Base-by-base conservation (phyloP, 352 stramenopile species). In the Pythium pyrilobum region DNA sequence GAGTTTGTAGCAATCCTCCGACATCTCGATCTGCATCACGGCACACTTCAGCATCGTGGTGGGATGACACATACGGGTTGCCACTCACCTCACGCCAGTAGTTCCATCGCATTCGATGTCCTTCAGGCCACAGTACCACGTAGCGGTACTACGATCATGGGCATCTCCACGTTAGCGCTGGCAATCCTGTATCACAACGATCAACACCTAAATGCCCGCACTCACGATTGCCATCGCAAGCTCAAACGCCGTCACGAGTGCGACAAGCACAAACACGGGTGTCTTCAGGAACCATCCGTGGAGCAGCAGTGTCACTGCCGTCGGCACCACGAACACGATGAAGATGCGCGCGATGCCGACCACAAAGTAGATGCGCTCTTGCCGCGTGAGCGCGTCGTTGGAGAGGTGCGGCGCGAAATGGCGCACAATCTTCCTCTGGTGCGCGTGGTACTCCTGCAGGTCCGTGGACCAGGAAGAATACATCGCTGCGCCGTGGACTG, bases 11-110 rank as follows among this genome's bases (percentile, higher is more conserved):
- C 66, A 69, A 27, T 85, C 76, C 52, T 81, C 76, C 4, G 77
- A 75, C 41, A 73, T 58, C 45, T 87, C 81, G 39, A 91, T 91
- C 81, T 91, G 55, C n/a, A n/a, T n/a, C n/a, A n/a, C n/a, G n/a
- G n/a, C n/a, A n/a, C n/a, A n/a, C n/a, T n/a, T n/a, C n/a, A n/a
- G n/a, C n/a, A n/a, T n/a, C n/a, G n/a, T n/a, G n/a, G n/a, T n/a
- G n/a, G n/a, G n/a, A n/a, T n/a, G n/a, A n/a, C n/a, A n/a, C n/a
- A n/a, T n/a, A 52, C 5, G 5, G 8, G 25, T 31, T 11, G 15
- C 31, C 33, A 20, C 13, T 4, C 24, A 91, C 81, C 72, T 92
- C 70, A 15, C 59, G 67, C 81, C 78, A 92, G 59, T 89, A 92
- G 43, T 55, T 68, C 78, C 74, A 84, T 48, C 78, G 72, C 69